Percentiles rank a stretch among this genome's conserved stretches.
phyloP scores from a whole-genome alignment of 2,329 filamentous ascomycete species.

The Didymella keratinophila region DNA sequence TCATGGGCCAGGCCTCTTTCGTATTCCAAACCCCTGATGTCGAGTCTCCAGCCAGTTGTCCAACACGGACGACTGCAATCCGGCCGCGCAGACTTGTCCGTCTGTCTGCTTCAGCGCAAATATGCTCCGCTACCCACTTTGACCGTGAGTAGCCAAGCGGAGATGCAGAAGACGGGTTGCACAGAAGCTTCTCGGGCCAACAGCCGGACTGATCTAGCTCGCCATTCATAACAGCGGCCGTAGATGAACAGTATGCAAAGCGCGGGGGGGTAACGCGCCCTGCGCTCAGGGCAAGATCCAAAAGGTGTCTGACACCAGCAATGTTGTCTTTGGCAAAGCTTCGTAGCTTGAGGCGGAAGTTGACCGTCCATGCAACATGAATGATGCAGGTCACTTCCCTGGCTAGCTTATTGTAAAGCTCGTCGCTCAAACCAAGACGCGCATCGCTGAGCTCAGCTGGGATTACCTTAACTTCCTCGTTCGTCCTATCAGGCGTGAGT shows the following conservation, averaged over 20 bases:
- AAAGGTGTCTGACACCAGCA: slow-evolving; percentile 58
- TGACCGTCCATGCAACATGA: slow-evolving; percentile 71
- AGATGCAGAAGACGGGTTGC: slow-evolving; percentile 55
- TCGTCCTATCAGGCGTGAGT: slow-evolving; percentile 14
- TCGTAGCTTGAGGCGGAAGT: slow-evolving; percentile 65
- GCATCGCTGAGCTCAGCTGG: slow-evolving; percentile 58
- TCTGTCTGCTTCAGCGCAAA: slow-evolving; percentile 55
- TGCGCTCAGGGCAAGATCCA: slow-evolving; percentile 54
- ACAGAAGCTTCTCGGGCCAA: slow-evolving; percentile 54
- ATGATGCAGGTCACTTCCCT: slow-evolving; percentile 61
- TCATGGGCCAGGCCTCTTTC: slow-evolving; percentile 49
- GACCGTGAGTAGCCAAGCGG: slow-evolving; percentile 64
- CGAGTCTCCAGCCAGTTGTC: slow-evolving; percentile 52
- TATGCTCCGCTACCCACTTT: slow-evolving; percentile 65
- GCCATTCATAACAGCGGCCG: slow-evolving; percentile 54
- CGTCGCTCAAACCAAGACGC: slow-evolving; percentile 57
- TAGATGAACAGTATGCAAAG: slow-evolving; percentile 63
- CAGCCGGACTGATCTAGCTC: slow-evolving; percentile 19
- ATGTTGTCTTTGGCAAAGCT: slow-evolving; percentile 65
- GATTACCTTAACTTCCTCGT: slow-evolving; percentile 57
- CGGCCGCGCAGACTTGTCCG: slow-evolving; percentile 39
- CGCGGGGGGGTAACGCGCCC: slow-evolving; percentile 40
- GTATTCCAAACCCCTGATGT: slow-evolving; percentile 39
- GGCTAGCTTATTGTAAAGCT: slow-evolving; percentile 54
- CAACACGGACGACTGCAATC: slow-evolving; percentile 49